A percentile compares a stretch with the other conserved stretches of the same genome.
Evolutionary conservation across 2,329 filamentous ascomycete genomes (phyloP).

Genomic region (Fusarium pseudograminearum): DNA sequence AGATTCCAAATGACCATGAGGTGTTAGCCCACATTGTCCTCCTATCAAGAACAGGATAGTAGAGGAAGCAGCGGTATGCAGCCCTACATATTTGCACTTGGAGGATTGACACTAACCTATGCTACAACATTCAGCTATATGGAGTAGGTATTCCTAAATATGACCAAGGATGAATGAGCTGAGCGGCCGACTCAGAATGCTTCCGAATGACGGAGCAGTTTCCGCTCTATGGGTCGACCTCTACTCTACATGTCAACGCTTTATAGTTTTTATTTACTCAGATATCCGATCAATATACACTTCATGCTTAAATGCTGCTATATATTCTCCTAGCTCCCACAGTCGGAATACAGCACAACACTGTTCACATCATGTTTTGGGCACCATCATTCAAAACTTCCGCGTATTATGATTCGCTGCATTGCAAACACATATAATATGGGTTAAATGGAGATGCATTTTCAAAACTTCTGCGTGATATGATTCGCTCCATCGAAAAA

Average conservation of each 20-base stretch:
- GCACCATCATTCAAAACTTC: constrained; percentile 5
- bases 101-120: background rate
- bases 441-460: constrained; percentile 6
- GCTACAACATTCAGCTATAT: background rate
- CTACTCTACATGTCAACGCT: background rate
- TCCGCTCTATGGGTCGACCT: constrained; percentile 13
- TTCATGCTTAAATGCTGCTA: constrained; percentile 1
- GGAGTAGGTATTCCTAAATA: background rate
- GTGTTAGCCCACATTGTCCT: background rate
- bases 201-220: background rate
- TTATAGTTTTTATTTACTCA: constrained; percentile 13
- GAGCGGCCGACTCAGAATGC: background rate
- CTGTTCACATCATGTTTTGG: constrained; percentile 4
- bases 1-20: constrained; percentile 20
- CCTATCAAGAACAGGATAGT: background rate
- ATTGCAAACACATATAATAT: constrained; percentile 1
- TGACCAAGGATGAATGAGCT: background rate
- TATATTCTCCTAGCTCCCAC: background rate
- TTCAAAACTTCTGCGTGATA: constrained; percentile 1
- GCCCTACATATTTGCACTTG: background rate
- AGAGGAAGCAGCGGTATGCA: constrained; percentile 2
- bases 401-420: constrained; percentile 7
- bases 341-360: background rate
- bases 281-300: background rate
- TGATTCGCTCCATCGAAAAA: constrained; percentile 4